phyloP scores from a whole-genome alignment of 768 basidiomycete species.

The Lanmaoa rubissima region DNA sequence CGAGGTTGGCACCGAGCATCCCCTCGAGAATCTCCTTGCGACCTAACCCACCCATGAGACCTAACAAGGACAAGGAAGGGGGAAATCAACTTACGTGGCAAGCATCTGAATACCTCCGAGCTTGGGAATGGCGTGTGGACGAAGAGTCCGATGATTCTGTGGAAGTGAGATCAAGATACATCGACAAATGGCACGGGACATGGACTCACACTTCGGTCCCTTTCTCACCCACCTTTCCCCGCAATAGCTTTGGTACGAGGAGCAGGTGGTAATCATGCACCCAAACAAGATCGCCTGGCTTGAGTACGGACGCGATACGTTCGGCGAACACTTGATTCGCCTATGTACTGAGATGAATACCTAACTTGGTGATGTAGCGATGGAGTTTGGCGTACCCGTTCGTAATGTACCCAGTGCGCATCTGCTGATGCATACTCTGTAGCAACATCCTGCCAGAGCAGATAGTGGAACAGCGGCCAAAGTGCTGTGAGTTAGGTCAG shows the following conservation, averaged over 20 bases:
- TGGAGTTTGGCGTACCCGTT: slow-evolving; percentile 17
- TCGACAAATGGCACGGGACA: not conserved
- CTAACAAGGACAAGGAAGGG: not conserved
- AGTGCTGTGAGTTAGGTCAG: slow-evolving; percentile 53
- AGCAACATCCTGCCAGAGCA: slow-evolving; percentile 96
- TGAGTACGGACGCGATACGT: slow-evolving; percentile 71
- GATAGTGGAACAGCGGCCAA: slow-evolving; percentile 98
- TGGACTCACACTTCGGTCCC: slow-evolving; percentile 26
- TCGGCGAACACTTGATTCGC: slow-evolving; percentile 84
- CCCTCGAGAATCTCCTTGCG: slow-evolving; percentile 95
- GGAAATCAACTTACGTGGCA: slow-evolving; percentile 63
- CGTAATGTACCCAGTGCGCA: slow-evolving; percentile 56
- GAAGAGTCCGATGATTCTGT: slow-evolving; percentile 77
- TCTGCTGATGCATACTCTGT: slow-evolving; percentile 87
- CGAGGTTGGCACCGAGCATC: slow-evolving; percentile 94
- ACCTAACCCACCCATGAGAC: slow-evolving; percentile 38
- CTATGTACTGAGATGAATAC: slow-evolving; percentile 37
- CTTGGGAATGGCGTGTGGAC: slow-evolving; percentile 98
- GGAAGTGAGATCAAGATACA: not conserved
- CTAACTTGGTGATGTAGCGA: not conserved
- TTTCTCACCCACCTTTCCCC: slow-evolving; percentile 52
- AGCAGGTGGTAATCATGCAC: slow-evolving; percentile 96
- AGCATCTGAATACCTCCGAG: slow-evolving; percentile 92
- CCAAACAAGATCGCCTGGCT: slow-evolving; percentile 91
- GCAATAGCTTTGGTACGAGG: slow-evolving; percentile 82